Evolutionary conservation across 805 yeast genomes (phyloP).

Genomic region (Yamadazyma sp.): DNA sequence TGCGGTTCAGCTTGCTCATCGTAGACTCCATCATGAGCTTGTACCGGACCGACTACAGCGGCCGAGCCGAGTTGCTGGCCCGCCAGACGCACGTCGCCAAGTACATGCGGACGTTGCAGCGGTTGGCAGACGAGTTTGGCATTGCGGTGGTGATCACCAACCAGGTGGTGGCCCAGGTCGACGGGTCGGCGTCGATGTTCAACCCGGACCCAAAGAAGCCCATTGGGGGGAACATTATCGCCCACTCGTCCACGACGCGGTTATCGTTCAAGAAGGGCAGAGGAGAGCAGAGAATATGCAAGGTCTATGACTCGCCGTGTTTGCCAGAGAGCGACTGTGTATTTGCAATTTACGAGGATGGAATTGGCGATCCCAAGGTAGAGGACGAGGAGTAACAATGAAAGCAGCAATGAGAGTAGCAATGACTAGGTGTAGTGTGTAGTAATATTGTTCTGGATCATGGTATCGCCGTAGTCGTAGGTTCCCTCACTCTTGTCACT

Average conservation of each 20-base stretch:
- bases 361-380: slow-evolving; percentile 92
- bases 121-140: slow-evolving; percentile 96
- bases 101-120: slow-evolving; percentile 85
- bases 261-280: slow-evolving; percentile 86
- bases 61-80: slow-evolving; percentile 94
- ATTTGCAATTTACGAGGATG: slow-evolving; percentile 95
- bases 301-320: slow-evolving; percentile 94
- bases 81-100: slow-evolving; percentile 93
- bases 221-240: slow-evolving; percentile 96
- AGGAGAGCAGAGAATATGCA: slow-evolving; percentile 90
- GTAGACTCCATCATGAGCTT: slow-evolving; percentile 98
- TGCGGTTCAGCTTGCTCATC: slow-evolving; percentile 82
- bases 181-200: slow-evolving; percentile 77
- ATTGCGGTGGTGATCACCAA: slow-evolving; percentile 90
- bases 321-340: slow-evolving; percentile 93
- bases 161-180: slow-evolving; percentile 98
- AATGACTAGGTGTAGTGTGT: too few species aligned
- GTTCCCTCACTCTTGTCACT: too few species aligned
- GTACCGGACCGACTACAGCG: slow-evolving; percentile 91
- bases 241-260: slow-evolving; percentile 94
- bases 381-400: slow-evolving; percentile 50
- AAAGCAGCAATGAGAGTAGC: too few species aligned
- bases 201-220: slow-evolving; percentile 98
- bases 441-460: too few species aligned
- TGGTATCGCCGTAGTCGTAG: too few species aligned